phyloP scores from a whole-genome alignment of 768 basidiomycete species.

The Harrya chromipes region DNA sequence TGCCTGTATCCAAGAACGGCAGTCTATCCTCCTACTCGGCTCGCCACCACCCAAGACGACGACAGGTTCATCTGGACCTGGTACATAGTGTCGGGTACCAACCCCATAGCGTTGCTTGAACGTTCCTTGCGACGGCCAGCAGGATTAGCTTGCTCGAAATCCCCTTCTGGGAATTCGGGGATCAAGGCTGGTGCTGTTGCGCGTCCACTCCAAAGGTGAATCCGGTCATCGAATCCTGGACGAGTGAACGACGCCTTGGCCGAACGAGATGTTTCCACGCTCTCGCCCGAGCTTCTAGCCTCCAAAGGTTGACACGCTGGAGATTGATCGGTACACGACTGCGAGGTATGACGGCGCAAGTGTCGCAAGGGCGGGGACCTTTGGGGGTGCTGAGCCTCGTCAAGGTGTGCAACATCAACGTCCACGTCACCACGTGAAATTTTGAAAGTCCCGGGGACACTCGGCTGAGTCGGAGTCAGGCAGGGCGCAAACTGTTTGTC shows the following conservation, averaged over 20 bases:
- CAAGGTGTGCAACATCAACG: neutral
- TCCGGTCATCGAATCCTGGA: conserved; percentile 18
- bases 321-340: conserved; percentile 36
- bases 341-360: conserved; percentile 7
- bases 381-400: conserved; percentile 18
- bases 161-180: conserved; percentile 53
- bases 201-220: conserved; percentile 8
- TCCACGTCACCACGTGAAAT: no score
- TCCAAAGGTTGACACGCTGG: conserved; percentile 67
- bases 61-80: conserved; percentile 31
- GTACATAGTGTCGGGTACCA: conserved; percentile 74
- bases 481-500: no score
- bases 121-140: conserved; percentile 65
- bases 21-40: conserved; percentile 73
- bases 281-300: conserved; percentile 35
- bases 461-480: no score
- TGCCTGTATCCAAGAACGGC: conserved; percentile 64
- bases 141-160: conserved; percentile 83
- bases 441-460: no score
- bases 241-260: conserved; percentile 6
- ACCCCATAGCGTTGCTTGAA: conserved; percentile 94
- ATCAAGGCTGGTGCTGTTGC: conserved; percentile 6
- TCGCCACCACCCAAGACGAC: conserved; percentile 26
- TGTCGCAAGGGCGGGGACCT: conserved; percentile 5
- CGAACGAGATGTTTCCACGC: conserved; percentile 12